phyloP scores from a whole-genome alignment of 331 rosid species.

The Acacia pycnantha region DNA sequence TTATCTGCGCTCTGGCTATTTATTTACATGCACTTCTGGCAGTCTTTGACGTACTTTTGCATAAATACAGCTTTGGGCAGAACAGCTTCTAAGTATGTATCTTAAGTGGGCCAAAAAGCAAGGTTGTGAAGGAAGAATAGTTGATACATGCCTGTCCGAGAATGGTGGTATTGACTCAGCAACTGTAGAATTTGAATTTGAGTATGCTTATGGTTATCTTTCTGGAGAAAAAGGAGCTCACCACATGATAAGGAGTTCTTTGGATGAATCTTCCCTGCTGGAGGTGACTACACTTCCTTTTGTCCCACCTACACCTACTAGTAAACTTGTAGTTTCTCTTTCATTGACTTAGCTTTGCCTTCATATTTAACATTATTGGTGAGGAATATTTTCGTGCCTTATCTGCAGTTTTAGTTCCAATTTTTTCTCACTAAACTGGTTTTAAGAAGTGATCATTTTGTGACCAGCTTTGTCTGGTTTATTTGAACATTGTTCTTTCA shows the following conservation, averaged over 20 bases:
- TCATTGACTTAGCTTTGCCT: constrained; percentile 4
- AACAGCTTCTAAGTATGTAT: constrained; percentile 69
- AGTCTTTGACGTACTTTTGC: constrained; percentile 28
- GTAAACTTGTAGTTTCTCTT: constrained; percentile 16
- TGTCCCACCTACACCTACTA: constrained; percentile 9
- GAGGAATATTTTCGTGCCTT: constrained; percentile 14
- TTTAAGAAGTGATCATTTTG: not conserved
- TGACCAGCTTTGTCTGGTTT: not conserved
- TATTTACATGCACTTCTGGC: constrained; percentile 6
- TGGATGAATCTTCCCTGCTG: constrained; percentile 39
- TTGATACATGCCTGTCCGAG: constrained; percentile 48
- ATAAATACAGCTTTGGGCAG: constrained; percentile 70
- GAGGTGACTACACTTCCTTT: constrained; percentile 46
- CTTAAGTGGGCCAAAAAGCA: constrained; percentile 72
- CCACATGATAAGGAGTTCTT: constrained; percentile 48
- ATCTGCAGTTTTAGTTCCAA: constrained; percentile 2
- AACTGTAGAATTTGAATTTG: constrained; percentile 74
- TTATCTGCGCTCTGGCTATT: constrained; percentile 10
- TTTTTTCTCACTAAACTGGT: not conserved
- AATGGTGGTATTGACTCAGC: constrained; percentile 64
- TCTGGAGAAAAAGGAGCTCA: constrained; percentile 83
- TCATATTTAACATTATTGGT: not conserved
- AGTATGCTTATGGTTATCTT: constrained; percentile 78
- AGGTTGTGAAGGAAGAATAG: constrained; percentile 66
- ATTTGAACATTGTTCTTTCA: not conserved